These are phyloP conservation scores for Talaromyces sp. DNA, from an alignment of 2,329 filamentous ascomycete genomes.

Conservation along the genomic window DNA sequence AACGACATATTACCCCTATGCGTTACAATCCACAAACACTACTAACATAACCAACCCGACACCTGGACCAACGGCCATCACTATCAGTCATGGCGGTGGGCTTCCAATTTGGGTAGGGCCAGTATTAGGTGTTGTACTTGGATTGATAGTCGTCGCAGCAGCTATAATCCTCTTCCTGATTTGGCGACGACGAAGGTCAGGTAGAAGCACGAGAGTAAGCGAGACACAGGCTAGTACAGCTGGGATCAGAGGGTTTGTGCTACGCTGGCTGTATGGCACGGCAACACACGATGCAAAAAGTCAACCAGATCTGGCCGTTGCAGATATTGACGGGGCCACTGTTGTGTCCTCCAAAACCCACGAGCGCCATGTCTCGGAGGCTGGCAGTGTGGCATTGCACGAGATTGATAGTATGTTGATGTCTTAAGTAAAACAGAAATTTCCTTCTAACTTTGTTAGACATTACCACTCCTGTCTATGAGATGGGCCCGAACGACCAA, in stretches of 20 bases:
- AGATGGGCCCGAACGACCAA: conserved; percentile 8
- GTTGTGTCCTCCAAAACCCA: conserved; percentile 12
- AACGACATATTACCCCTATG: conserved; percentile 61
- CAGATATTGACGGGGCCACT: conserved; percentile 14
- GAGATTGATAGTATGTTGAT: conserved; percentile 17
- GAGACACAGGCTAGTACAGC: conserved; percentile 12
- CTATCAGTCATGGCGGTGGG: conserved; percentile 1
- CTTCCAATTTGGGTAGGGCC: conserved; percentile 20
- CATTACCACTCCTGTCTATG: conserved; percentile 2
- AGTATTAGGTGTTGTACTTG: conserved; percentile 20
- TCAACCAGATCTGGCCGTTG: conserved; percentile 1
- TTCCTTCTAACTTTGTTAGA: background rate
- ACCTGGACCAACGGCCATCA: conserved; percentile 6
- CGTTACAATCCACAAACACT: conserved; percentile 3
- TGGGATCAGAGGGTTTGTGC: conserved; percentile 15
- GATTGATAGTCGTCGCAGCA: conserved; percentile 16
- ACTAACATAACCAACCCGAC: conserved; percentile 15
- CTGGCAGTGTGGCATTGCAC: conserved; percentile 14
- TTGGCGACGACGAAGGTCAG: conserved; percentile 13
- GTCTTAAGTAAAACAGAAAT: background rate
- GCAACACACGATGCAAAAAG: conserved; percentile 11
- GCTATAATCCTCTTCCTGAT: conserved; percentile 18
- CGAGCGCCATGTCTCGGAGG: conserved; percentile 16
- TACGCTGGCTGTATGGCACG: conserved; percentile 19
- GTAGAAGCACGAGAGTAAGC: conserved; percentile 3